phyloP scores from a whole-genome alignment of 1,284 basidiomycete species.

The Puccinia novopanici region DNA sequence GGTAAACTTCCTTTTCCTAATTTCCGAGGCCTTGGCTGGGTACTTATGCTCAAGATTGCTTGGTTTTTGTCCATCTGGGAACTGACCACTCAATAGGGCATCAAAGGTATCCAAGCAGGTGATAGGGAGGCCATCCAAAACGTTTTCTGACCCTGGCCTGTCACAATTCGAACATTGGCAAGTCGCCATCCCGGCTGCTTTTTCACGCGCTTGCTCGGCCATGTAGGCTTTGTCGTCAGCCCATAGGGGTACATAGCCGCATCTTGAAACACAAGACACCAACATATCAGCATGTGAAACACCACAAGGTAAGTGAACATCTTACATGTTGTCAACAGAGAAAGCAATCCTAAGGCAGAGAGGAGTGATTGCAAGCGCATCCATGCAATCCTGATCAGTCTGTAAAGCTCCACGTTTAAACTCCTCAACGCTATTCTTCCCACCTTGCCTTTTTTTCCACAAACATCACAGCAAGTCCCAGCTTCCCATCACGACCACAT shows the following conservation, averaged over 20 bases:
- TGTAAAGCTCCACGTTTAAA: not conserved
- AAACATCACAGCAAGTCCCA: not conserved
- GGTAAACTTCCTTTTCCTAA: not conserved
- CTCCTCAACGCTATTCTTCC: not conserved
- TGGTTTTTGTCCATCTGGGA: no score
- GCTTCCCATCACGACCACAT: not conserved
- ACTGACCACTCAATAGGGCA: not conserved
- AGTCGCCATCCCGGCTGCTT: not conserved
- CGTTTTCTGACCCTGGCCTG: not conserved
- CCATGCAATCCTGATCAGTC: not conserved
- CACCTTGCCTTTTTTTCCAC: not conserved
- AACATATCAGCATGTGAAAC: not conserved
- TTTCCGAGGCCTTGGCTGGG: not conserved
- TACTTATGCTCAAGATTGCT: not conserved
- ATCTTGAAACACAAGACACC: not conserved
- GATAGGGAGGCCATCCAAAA: not conserved
- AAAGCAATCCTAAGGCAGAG: not conserved
- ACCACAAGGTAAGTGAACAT: no score
- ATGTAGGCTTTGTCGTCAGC: not conserved
- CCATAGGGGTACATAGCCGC: not conserved
- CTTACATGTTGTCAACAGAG: not conserved
- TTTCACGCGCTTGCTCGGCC: not conserved
- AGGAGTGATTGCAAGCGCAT: not conserved
- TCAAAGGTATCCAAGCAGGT: not conserved
- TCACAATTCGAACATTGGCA: conserved; percentile 27